Evolutionary conservation across 2,329 filamentous ascomycete genomes (phyloP).

Genomic region (Magnaporthiopsis incrustans): DNA sequence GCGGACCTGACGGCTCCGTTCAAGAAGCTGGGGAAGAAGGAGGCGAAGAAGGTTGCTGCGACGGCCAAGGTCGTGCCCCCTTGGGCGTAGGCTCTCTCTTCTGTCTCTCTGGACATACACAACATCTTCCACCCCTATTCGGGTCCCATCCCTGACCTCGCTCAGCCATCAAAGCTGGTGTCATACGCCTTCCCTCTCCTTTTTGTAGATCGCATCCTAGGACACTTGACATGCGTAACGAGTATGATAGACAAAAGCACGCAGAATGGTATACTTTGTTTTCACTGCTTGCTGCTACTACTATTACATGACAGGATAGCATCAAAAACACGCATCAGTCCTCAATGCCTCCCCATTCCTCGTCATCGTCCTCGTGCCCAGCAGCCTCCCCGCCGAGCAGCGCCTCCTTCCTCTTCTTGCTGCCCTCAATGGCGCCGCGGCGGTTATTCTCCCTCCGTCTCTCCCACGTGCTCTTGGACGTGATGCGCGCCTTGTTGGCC

Average conservation of each 20-base stretch:
- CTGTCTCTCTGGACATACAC: too few species aligned
- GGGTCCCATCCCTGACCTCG: not conserved
- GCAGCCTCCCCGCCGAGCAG: conserved; percentile 15
- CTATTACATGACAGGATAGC: not conserved
- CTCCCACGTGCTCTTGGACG: conserved; percentile 73
- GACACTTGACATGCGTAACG: not conserved
- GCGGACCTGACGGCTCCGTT: not conserved
- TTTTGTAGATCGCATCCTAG: too few species aligned
- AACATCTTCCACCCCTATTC: not conserved
- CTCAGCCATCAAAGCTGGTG: too few species aligned
- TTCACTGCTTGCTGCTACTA: not conserved
- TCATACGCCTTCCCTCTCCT: too few species aligned
- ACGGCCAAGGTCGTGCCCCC: not conserved
- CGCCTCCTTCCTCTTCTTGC: conserved; percentile 43
- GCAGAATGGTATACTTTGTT: not conserved
- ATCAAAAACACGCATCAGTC: conserved; percentile 10
- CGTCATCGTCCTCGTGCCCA: conserved; percentile 8
- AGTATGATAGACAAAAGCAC: not conserved
- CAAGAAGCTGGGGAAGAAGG: not conserved
- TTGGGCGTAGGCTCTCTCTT: not conserved
- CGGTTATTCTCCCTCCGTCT: conserved; percentile 59
- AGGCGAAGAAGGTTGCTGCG: not conserved
- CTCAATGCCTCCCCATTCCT: conserved; percentile 22
- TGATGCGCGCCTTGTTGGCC: conserved; percentile 57
- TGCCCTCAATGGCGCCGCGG: conserved; percentile 53